Percentiles rank a stretch among this genome's conserved stretches.
phyloP scores from a whole-genome alignment of 441 rosid genomes.

The Kokia cookei region DNA sequence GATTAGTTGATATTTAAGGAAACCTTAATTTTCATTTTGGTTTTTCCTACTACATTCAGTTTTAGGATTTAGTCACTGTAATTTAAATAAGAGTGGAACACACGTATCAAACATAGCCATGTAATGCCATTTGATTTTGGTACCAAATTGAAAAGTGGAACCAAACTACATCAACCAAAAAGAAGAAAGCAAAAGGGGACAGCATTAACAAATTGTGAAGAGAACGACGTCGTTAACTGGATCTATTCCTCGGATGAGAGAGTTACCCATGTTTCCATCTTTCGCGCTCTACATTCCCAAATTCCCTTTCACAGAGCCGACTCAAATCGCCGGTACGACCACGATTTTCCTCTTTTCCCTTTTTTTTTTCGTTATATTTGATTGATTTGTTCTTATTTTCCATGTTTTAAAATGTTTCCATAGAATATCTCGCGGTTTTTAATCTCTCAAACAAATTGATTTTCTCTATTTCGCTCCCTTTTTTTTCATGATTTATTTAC shows the following conservation, averaged over 20 bases:
- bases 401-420: not conserved
- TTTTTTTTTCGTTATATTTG: not conserved
- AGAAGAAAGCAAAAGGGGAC: not conserved
- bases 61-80: too few relatives aligned
- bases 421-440: not conserved
- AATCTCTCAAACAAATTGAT: not conserved
- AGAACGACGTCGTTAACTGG: slow-evolving; percentile 7
- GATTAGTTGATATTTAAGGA: too few relatives aligned
- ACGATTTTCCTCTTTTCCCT: not conserved
- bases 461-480: not conserved
- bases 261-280: not conserved
- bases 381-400: not conserved
- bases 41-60: too few relatives aligned
- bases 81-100: too few relatives aligned
- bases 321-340: not conserved
- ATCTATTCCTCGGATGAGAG: not conserved
- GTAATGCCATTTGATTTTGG: too few relatives aligned
- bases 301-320: not conserved
- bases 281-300: not conserved
- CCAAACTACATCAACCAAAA: too few relatives aligned
- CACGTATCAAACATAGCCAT: too few relatives aligned
- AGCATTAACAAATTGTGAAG: not conserved
- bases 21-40: too few relatives aligned
- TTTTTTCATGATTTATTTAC: not conserved
- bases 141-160: too few relatives aligned